Evolutionary conservation across 176 grass and related monocot species (phyloP), one percentile per base, ranked within the genome.

Genomic region (Oryza longistaminata): DNA sequence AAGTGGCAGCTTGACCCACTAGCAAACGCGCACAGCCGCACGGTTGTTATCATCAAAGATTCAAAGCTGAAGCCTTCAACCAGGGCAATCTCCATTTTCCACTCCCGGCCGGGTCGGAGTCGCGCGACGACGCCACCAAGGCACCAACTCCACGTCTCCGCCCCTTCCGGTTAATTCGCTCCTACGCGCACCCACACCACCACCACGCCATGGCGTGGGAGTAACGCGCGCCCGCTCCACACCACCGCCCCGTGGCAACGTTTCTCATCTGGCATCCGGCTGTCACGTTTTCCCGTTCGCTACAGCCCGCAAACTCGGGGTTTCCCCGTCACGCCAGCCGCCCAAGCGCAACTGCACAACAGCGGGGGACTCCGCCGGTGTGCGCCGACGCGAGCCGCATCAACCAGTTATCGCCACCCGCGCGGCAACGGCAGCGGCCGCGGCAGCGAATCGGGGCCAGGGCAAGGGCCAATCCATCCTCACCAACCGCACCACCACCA

Each of bases 401-500:
- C 75, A 62, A 76, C 67, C 79, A 31, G 24, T 67, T 68, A 45
- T n/a, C 49, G n/a, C 79, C 66, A 42, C 69, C 68, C 74, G 81
- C 37, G 82, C 76, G 64, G 74, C 87, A 75, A 85, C 87, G 71
- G 88, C 79, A 67, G 14, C 81, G 29, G 74, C 79, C 4, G 39
- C 29, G 29, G 29, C 39, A 80, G 70, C 79, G 21, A 42, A 26
- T 42, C 50, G 25, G 24, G 69, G 1, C 4, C 27, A 12, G 17
- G 69, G 7, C 35, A 31, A 31, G 29, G 29, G 29, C 29, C 29
- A 4, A 37, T 37, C 45, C 64, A 3, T 0, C 72, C 67, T 25
- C 75, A 86, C 88, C 88, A 66, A 87, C 84, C 84, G 29, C 88
- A 85, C 77, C 77, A 46, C 88, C 74, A 66, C 75, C 60, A 40